phyloP scores from a whole-genome alignment of 2,329 filamentous ascomycete species.

The Nothopassalora personata region DNA sequence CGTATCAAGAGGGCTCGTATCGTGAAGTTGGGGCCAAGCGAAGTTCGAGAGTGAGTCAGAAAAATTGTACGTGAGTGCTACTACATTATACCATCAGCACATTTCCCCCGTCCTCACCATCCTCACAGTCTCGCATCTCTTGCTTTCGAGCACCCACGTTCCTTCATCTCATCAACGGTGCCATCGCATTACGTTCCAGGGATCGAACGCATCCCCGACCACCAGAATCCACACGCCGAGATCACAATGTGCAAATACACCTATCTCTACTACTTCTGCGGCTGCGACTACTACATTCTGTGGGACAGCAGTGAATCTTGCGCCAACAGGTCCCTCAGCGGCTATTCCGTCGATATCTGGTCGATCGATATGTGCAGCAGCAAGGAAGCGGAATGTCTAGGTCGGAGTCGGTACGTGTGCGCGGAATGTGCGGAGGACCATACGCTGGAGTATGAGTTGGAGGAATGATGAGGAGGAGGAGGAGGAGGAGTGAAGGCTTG shows the following conservation, averaged over 20 bases:
- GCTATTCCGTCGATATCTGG: constrained; percentile 46
- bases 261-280: constrained; percentile 45
- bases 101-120: not conserved
- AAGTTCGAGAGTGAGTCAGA: not conserved
- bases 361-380: constrained; percentile 40
- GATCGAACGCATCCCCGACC: not conserved
- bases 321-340: constrained; percentile 39
- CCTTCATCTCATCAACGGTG: not conserved
- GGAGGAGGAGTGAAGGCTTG: not conserved
- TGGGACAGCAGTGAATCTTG: constrained; percentile 44
- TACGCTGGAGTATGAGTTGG: constrained; percentile 20
- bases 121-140: not conserved
- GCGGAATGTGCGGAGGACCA: constrained; percentile 18
- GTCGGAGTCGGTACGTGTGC: constrained; percentile 14
- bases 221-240: not conserved
- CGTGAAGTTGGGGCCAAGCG: not conserved
- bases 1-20: not conserved
- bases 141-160: not conserved
- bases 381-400: constrained; percentile 12
- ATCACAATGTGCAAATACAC: constrained; percentile 42
- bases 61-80: not conserved
- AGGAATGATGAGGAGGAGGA: constrained; percentile 7
- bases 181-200: not conserved
- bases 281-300: constrained; percentile 47
- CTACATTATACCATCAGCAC: not conserved